phyloP scores from a whole-genome alignment of 805 yeast species.

The Torulaspora microellipsoides region DNA sequence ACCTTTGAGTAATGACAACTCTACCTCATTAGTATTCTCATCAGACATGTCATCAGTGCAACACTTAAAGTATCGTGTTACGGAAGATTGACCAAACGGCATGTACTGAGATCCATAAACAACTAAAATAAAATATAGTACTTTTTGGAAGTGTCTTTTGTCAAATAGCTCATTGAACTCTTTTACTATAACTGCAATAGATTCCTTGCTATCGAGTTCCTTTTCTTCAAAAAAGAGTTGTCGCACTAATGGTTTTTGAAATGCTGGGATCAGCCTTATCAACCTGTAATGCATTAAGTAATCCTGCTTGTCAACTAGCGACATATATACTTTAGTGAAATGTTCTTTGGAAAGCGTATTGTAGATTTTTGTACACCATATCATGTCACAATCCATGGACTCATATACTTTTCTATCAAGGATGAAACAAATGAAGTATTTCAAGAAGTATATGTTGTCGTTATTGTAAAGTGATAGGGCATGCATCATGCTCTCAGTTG shows the following conservation, averaged over 20 bases:
- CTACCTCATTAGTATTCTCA: slow-evolving; percentile 24
- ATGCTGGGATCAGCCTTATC: slow-evolving; percentile 17
- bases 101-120: slow-evolving; percentile 22
- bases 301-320: slow-evolving; percentile 15
- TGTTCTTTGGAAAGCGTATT: slow-evolving; percentile 1
- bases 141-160: slow-evolving; percentile 13
- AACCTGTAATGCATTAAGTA: slow-evolving; percentile 28
- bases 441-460: slow-evolving; percentile 8
- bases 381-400: slow-evolving; percentile 15
- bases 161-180: slow-evolving; percentile 24
- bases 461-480: slow-evolving; percentile 7
- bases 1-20: slow-evolving; percentile 23
- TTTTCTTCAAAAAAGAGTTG: slow-evolving; percentile 6
- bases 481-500: slow-evolving; percentile 19
- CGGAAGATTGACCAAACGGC: slow-evolving; percentile 18
- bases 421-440: slow-evolving; percentile 20
- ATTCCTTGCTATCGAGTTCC: not conserved
- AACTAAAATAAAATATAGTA: slow-evolving; percentile 27
- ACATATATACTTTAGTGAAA: slow-evolving; percentile 11
- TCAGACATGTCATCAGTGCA: slow-evolving; percentile 21
- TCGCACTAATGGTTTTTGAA: slow-evolving; percentile 15
- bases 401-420: slow-evolving; percentile 29
- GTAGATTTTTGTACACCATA: slow-evolving; percentile 15
- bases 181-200: slow-evolving; percentile 6
- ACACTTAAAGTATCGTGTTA: slow-evolving; percentile 19